Conservation (phyloP, 768 basidiomycete species). For the Rhodocollybia butyracea region DNA sequence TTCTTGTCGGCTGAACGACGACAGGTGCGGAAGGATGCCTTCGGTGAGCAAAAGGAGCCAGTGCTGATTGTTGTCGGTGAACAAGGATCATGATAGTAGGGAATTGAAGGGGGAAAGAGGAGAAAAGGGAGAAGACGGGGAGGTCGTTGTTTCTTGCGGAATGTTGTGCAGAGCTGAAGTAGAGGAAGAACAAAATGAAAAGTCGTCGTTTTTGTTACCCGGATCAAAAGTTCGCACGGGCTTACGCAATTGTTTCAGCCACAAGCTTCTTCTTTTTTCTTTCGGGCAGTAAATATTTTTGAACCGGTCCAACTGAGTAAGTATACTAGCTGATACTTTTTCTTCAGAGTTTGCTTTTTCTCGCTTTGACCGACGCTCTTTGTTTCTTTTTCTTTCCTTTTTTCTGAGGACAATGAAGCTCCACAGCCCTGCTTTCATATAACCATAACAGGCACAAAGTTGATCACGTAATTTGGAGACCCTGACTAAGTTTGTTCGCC, state of each 20-base stretch:
- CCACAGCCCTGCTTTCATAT: neutral
- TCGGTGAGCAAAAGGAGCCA: constrained; percentile 32
- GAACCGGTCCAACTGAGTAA: too few species aligned
- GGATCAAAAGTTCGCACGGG: neutral
- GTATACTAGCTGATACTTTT: too few species aligned
- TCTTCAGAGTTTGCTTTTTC: too few species aligned
- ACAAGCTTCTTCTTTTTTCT: neutral
- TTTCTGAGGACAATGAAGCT: neutral
- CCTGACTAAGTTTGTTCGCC: too few species aligned
- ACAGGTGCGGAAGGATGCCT: constrained; percentile 71
- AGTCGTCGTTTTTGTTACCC: neutral
- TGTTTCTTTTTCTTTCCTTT: neutral
- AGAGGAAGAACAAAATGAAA: neutral
- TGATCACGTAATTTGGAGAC: too few species aligned
- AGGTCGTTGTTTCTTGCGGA: constrained; percentile 7
- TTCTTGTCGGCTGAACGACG: constrained; percentile 68
- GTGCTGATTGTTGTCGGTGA: constrained; percentile 37
- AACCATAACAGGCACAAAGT: neutral
- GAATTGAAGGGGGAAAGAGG: constrained; percentile 8
- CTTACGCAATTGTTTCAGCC: neutral
- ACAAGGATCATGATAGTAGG: constrained; percentile 43
- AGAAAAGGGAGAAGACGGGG: constrained; percentile 13
- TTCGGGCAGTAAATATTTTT: too few species aligned
- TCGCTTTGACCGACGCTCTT: too few species aligned
- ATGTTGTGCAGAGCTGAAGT: neutral